Base-by-base conservation (phyloP, 2,329 filamentous ascomycete genomes). In the Rhinocladiella similis region DNA sequence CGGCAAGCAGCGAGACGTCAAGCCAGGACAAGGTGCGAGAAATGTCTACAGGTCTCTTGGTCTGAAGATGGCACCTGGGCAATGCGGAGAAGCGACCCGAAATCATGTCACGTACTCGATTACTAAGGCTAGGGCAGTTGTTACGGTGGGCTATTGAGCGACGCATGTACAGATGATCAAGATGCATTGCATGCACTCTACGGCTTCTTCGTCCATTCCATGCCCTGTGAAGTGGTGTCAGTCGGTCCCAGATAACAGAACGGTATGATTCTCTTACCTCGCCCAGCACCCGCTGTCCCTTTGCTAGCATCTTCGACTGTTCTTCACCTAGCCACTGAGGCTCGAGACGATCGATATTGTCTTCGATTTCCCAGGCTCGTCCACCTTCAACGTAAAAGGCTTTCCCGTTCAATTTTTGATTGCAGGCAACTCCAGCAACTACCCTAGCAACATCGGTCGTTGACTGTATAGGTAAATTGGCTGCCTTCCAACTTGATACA, bases 311-410 rank as follows among this genome's bases (percentile, higher is more conserved):
- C 10, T 12, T 33, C 2, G 27, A 33, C 10, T 33, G 46, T 42
- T 69, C 68, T 60, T 75, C 73, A 1, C 75, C 75, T 27, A 77
- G 62, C 75, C 75, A 77, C 57, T 75, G 68, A 3, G 70, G 65
- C 57, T 76, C 69, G 1, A 74, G 65, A 13, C 68, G 65, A 53
- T 75, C 67, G 20, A 76, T 64, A 22, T 72, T 72, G 35, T 68
- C 65, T 52, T 78, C 75, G 27, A 76, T 71, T 41, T 76, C 72
- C 73, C 74, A 77, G 4, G 69, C 73, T 7, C 72, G 67, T 0
- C 73, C 74, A 20, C 75, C 75, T 54, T 74, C 74, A 9, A 77
- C 69, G 43, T 73, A 77, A 57, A 77, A 69, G 0, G 74, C 70
- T 22, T 67, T 72, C 1, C 75, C 75, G 45, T 71, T 72, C 3